Conservation (phyloP, 176 grass and related monocot species). For the Carex myosuroides region DNA sequence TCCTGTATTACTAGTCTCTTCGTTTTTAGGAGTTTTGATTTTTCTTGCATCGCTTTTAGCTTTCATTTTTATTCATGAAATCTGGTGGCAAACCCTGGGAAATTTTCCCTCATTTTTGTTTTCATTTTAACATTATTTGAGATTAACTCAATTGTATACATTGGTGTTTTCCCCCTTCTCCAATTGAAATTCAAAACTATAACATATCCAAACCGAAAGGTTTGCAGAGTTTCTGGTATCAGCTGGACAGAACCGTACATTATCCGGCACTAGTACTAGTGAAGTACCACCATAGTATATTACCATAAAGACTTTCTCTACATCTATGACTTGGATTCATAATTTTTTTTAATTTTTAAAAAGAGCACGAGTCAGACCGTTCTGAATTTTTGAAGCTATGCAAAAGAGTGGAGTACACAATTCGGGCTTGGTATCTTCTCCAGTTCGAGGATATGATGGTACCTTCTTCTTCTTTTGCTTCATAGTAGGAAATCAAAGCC, state of each 20-base stretch:
- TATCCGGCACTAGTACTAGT: background rate
- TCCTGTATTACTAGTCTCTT: background rate
- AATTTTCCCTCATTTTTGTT: background rate
- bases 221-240: background rate
- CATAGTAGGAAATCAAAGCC: background rate
- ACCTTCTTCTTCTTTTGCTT: constrained; percentile 11
- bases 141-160: background rate
- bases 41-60: background rate
- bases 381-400: constrained; percentile 83
- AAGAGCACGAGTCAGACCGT: constrained; percentile 62
- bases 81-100: background rate
- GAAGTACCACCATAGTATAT: background rate
- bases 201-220: background rate
- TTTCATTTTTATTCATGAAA: background rate
- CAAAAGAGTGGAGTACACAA: constrained; percentile 85
- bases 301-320: background rate
- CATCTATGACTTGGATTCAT: background rate
- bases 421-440: constrained; percentile 92
- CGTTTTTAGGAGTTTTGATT: background rate
- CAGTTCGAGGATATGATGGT: constrained; percentile 99
- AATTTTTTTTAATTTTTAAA: constrained; percentile 10
- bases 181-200: background rate
- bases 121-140: background rate
- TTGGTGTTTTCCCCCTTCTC: background rate
- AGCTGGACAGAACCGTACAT: background rate